Evolutionary conservation across 768 basidiomycete genomes (phyloP).

Genomic region (Collybiopsis luxurians): DNA sequence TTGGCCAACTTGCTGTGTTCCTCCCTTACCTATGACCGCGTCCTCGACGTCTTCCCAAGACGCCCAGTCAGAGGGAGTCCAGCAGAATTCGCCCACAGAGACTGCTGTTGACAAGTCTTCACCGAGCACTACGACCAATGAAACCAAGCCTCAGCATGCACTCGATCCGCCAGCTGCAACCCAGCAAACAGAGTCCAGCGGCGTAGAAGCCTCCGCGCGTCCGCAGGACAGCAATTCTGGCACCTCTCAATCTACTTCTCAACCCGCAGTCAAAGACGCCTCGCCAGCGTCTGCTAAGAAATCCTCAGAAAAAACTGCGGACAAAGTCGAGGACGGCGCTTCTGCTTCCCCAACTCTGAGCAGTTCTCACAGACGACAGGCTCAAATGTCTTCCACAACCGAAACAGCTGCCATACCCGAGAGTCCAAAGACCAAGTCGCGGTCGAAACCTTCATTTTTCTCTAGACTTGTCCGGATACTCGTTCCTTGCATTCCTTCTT

Average conservation of each 20-base stretch:
- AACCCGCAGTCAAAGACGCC: constrained; percentile 1
- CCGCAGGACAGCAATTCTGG: not conserved
- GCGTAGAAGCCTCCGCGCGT: not conserved
- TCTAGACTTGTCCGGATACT: constrained; percentile 59
- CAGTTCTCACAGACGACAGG: constrained; percentile 7
- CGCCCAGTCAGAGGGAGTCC: constrained; percentile 3
- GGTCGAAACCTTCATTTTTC: constrained; percentile 51
- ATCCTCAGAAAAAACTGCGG: constrained; percentile 6
- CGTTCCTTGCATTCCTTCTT: constrained; percentile 64
- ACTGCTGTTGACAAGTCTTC: not conserved
- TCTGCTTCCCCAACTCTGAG: constrained; percentile 12
- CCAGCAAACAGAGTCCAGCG: not conserved
- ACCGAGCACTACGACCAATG: not conserved
- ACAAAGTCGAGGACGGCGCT: constrained; percentile 3
- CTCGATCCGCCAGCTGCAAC: not conserved
- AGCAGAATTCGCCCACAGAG: not conserved
- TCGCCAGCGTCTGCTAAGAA: not conserved
- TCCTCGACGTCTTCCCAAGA: constrained; percentile 6
- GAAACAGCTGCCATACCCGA: constrained; percentile 5
- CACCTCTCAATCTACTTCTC: not conserved
- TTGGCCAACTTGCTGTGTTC: constrained; percentile 4
- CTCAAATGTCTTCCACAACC: constrained; percentile 9
- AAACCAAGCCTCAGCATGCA: not conserved
- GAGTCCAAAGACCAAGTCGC: constrained; percentile 11
- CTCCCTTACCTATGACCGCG: constrained; percentile 9